Conservation (phyloP, 306 rosid species). For the Rosa persica region DNA sequence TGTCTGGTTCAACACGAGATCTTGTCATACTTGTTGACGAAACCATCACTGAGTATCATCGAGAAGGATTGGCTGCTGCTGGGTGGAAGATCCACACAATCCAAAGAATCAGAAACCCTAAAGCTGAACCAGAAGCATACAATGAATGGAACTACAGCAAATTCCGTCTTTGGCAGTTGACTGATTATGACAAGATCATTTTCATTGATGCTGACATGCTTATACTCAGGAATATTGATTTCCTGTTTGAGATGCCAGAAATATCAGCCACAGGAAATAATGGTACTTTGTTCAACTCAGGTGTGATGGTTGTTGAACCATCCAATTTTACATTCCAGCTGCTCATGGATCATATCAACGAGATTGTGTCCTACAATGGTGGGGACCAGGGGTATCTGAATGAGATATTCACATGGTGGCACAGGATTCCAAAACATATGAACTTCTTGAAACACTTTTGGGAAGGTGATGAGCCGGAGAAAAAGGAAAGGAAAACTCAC, state of each 20-base stretch:
- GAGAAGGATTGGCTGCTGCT: conserved; percentile 74
- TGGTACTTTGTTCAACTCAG: conserved; percentile 79
- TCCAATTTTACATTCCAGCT: conserved; percentile 78
- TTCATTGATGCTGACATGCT: conserved; percentile 86
- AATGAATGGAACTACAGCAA: conserved; percentile 97
- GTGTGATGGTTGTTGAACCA: conserved; percentile 85
- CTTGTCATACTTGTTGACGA: conserved; percentile 84
- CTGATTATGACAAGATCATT: conserved; percentile 84
- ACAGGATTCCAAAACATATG: conserved; percentile 81
- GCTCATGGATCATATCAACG: conserved; percentile 79
- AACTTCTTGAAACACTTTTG: conserved; percentile 90
- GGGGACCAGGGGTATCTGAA: conserved; percentile 91
- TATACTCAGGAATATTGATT: conserved; percentile 76
- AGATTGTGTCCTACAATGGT: conserved; percentile 81
- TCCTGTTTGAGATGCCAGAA: conserved; percentile 78
- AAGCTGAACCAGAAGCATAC: conserved; percentile 79
- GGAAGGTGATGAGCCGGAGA: conserved; percentile 79
- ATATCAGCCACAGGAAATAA: conserved; percentile 85
- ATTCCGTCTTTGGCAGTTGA: conserved; percentile 88
- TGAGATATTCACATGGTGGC: conserved; percentile 94
- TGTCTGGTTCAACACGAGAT: conserved; percentile 88
- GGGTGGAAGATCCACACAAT: conserved; percentile 86
- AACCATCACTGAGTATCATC: conserved; percentile 66
- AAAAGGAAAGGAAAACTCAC: conserved; percentile 58
- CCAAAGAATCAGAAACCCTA: conserved; percentile 84